phyloP scores from a whole-genome alignment of 176 grass and related monocot species.

The Alloteropsis semialata region DNA sequence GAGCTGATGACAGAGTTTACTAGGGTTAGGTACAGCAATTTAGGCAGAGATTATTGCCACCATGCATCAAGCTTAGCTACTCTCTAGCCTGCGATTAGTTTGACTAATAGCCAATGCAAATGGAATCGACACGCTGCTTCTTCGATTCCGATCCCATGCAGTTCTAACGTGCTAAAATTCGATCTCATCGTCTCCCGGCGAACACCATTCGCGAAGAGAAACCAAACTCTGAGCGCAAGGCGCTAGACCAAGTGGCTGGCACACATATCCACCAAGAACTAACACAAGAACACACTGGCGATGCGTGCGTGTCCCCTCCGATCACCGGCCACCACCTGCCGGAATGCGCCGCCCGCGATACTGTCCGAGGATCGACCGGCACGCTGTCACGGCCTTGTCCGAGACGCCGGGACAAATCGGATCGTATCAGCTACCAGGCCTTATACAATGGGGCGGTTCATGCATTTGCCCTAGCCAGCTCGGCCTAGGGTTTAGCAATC shows the following conservation, averaged over 20 bases:
- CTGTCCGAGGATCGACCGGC: slow-evolving; percentile 37
- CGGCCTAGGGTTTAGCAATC: slow-evolving; percentile 30
- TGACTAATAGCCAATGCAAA: slow-evolving; percentile 10
- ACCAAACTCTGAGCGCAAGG: not conserved
- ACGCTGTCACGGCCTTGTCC: slow-evolving; percentile 24
- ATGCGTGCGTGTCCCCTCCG: slow-evolving; percentile 19
- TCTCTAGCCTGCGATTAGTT: slow-evolving; percentile 3
- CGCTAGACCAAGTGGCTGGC: not conserved
- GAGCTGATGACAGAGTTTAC: not conserved
- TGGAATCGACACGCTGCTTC: not conserved
- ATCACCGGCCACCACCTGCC: slow-evolving; percentile 24
- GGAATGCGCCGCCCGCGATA: not conserved
- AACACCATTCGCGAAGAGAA: not conserved
- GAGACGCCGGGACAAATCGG: slow-evolving; percentile 35
- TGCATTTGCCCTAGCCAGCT: not conserved
- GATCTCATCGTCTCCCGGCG: not conserved
- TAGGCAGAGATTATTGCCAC: slow-evolving; percentile 9
- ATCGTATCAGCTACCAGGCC: slow-evolving; percentile 44
- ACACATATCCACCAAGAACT: not conserved
- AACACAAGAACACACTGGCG: slow-evolving; percentile 31
- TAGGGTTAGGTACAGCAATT: not conserved
- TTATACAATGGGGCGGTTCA: not conserved
- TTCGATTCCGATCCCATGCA: slow-evolving; percentile 21
- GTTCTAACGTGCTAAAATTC: slow-evolving; percentile 40
- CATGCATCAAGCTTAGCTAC: not conserved